Conservation (phyloP, 768 basidiomycete genomes). For the Leccinum truebloodii region DNA sequence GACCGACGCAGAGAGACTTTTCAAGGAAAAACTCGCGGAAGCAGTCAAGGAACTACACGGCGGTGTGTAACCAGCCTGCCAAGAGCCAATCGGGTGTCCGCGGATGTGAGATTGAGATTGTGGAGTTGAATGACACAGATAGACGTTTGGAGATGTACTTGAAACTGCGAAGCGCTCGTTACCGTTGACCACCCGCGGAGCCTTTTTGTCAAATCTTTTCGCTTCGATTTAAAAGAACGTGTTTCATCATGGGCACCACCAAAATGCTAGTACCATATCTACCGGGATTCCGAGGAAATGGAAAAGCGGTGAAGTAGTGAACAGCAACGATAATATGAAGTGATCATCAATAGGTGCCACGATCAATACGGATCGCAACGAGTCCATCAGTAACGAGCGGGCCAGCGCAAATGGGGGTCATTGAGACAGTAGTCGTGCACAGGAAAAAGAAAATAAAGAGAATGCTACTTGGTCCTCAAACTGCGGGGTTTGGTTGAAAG, state of each 20-base stretch:
- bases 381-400: not conserved
- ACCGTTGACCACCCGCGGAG: not conserved
- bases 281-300: not conserved
- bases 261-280: not conserved
- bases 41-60: conserved; percentile 35
- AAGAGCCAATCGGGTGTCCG: not conserved
- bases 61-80: not conserved
- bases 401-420: not conserved
- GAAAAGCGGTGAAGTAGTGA: not conserved
- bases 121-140: not conserved
- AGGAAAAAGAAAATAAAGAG: not conserved
- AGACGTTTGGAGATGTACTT: not conserved
- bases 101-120: not conserved
- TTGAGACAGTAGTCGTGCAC: not conserved
- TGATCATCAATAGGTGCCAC: not conserved
- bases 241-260: not conserved
- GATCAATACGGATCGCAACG: not conserved
- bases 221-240: not conserved
- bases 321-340: not conserved
- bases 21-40: conserved; percentile 63
- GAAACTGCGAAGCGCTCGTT: not conserved
- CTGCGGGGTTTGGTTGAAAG: not conserved
- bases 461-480: not conserved
- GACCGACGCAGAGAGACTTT: conserved; percentile 85
- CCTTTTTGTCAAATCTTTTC: not conserved